Evolutionary conservation across 768 basidiomycete genomes (phyloP), one percentile per base, ranked within the genome.

Genomic region (Pisolithus sp.): DNA sequence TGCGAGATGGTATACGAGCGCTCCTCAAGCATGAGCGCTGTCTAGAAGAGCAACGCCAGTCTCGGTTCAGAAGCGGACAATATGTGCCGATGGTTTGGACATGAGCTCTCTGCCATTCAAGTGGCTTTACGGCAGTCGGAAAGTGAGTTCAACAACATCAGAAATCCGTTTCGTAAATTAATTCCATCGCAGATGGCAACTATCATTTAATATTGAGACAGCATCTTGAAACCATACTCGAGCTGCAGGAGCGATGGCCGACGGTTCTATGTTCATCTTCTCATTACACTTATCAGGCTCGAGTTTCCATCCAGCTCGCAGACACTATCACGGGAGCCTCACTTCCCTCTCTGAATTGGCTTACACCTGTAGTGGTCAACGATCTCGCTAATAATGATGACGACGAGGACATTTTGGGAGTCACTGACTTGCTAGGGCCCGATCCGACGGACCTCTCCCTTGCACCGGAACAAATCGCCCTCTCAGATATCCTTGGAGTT

Each of bases 221-320:
- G 7, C 7, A 15, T 1, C 46, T 41, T 10, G 37, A 54, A 17
- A 49, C 61, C 21, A 48, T 59, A 17, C 58, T 52, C 2, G 34
- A 52, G 10, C 48, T 66, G 8, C 55, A 60, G 39, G 26, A 41
- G 0, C 48, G 31, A 36, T 68, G 62, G 68, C 20, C 53, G 1
- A 68, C 51, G 24, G 46, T 53, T 0, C 41, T 62, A 4, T 55
- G 50, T n/a, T 57, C 60, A 3, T 2, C 10, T 0, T 30, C 21
- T 36, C 46, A 13, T 23, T 60, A 58, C 21, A 7, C 50, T 6
- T 47, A 26, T 2, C 58, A 64, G 20, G 49, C 55, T 3, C 20
- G 34, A 3, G 57, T 52, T 13, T 50, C 58, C 3, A 44, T 37
- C 21, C 18, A 37, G 4, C 9, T 55, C 5, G 52, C 54, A 12